Conservation (phyloP, 2,329 filamentous ascomycete genomes). For the Cordyceps pruinosa region DNA sequence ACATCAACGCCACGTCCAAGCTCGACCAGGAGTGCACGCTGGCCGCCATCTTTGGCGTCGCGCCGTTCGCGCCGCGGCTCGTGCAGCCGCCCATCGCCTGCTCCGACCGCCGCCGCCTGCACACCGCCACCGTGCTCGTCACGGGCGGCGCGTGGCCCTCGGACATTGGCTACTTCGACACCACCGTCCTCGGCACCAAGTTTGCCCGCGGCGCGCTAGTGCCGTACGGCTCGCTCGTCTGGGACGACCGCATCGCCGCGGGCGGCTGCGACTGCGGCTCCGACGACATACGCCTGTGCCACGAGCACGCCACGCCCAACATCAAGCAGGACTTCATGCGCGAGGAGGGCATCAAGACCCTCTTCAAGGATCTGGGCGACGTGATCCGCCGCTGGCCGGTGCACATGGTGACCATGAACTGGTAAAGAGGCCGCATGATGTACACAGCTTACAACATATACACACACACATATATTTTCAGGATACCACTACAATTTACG, state of each 20-base stretch:
- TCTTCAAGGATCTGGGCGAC: slow-evolving; percentile 1
- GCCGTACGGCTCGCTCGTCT: slow-evolving; percentile 1
- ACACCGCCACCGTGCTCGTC: slow-evolving; percentile 1
- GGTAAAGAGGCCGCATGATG: neutral
- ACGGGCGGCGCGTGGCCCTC: slow-evolving; percentile 6
- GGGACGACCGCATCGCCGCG: slow-evolving; percentile 4
- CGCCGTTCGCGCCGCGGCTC: neutral
- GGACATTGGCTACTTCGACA: slow-evolving; percentile 7
- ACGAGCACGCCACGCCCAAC: neutral
- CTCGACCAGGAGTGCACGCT: slow-evolving; percentile 4
- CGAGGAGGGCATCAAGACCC: slow-evolving; percentile 3
- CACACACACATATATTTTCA: neutral
- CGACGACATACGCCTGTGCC: neutral
- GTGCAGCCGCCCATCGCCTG: neutral
- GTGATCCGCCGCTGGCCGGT: neutral
- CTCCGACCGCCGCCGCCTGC: neutral
- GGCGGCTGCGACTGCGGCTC: neutral
- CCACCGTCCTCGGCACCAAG: slow-evolving; percentile 4
- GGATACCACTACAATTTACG: neutral
- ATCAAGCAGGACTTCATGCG: slow-evolving; percentile 6
- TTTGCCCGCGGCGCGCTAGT: slow-evolving; percentile 3
- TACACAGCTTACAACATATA: neutral
- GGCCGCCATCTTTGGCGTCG: slow-evolving; percentile 5
- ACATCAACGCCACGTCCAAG: slow-evolving; percentile 5
- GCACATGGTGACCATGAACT: slow-evolving; percentile 6